These are phyloP conservation scores for Cicer chorassanicum DNA, from an alignment of 306 rosid genomes.

Conservation along the genomic window DNA sequence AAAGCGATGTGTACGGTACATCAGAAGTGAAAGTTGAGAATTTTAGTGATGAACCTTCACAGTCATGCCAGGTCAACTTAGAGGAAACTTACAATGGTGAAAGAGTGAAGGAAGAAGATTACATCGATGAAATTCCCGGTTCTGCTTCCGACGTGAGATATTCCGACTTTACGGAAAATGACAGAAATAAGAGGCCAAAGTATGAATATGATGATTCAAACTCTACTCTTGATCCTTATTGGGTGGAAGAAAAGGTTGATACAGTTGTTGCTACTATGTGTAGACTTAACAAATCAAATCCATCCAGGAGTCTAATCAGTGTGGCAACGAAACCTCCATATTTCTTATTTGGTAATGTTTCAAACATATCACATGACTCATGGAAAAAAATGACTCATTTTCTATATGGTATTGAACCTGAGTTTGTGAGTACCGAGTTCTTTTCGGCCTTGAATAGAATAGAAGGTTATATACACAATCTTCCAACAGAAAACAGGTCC, in stretches of 20 bases:
- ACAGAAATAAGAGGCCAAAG: conserved; percentile 67
- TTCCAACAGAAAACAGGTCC: conserved; percentile 75
- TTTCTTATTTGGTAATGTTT: conserved; percentile 77
- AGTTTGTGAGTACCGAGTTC: conserved; percentile 63
- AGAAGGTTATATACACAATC: conserved; percentile 94
- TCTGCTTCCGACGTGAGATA: conserved; percentile 36
- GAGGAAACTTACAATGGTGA: conserved; percentile 56
- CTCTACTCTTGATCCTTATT: conserved; percentile 47
- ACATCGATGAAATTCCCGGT: conserved; percentile 45
- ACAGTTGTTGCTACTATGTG: conserved; percentile 46
- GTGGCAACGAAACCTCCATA: conserved; percentile 69
- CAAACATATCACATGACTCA: conserved; percentile 59
- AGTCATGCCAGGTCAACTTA: conserved; percentile 40
- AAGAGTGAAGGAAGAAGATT: conserved; percentile 73
- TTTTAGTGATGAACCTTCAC: conserved; percentile 50
- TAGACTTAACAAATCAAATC: conserved; percentile 49
- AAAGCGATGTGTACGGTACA: conserved; percentile 42
- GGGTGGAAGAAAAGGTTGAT: conserved; percentile 69
- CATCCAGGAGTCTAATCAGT: conserved; percentile 49
- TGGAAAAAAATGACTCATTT: conserved; percentile 82
- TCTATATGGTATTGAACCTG: conserved; percentile 76
- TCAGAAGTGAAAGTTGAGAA: conserved; percentile 60
- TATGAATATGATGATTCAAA: conserved; percentile 57
- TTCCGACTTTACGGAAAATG: conserved; percentile 42
- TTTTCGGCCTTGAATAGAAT: conserved; percentile 79